Percentiles rank a stretch among this genome's conserved stretches.
Conservation (phyloP, 2,329 filamentous ascomycete genomes). For the Xenoacremonium recifei region DNA sequence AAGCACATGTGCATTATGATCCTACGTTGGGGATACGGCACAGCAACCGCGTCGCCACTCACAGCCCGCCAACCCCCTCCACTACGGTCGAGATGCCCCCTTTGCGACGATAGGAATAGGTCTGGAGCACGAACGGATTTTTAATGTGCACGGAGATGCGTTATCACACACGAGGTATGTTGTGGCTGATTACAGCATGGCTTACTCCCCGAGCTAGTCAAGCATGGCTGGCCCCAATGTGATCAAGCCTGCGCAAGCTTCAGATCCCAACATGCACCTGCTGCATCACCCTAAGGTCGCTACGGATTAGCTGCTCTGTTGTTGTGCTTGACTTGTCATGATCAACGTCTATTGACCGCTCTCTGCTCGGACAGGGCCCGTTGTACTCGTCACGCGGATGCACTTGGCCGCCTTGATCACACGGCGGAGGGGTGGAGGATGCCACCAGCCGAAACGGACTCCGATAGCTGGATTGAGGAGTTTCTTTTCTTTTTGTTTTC, state of each 20-base stretch:
- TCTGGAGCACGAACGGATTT: not conserved
- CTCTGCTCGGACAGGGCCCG: constrained; percentile 3
- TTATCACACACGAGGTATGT: constrained; percentile 17
- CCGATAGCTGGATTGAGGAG: not conserved
- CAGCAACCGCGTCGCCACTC: too few species aligned
- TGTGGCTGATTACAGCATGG: constrained; percentile 9
- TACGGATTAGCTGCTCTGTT: constrained; percentile 9
- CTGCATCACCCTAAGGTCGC: constrained; percentile 11
- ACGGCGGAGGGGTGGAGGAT: too few species aligned
- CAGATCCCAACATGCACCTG: constrained; percentile 19
- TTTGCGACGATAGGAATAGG: not conserved
- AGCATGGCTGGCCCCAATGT: constrained; percentile 14
- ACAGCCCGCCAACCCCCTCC: constrained; percentile 16
- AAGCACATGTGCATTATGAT: not conserved
- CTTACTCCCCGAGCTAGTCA: constrained; percentile 16
- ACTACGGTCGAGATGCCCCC: constrained; percentile 11
- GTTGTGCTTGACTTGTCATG: too few species aligned
- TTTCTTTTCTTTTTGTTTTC: too few species aligned
- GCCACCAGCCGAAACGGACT: constrained; percentile 7
- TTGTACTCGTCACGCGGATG: constrained; percentile 18
- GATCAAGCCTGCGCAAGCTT: constrained; percentile 25
- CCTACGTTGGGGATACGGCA: too few species aligned
- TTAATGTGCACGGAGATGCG: constrained; percentile 6
- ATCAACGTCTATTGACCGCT: constrained; percentile 11
- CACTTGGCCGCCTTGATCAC: constrained; percentile 20